These are phyloP conservation scores for Gossypium trilobum DNA, from an alignment of 441 rosid genomes.

Conservation along the genomic window DNA sequence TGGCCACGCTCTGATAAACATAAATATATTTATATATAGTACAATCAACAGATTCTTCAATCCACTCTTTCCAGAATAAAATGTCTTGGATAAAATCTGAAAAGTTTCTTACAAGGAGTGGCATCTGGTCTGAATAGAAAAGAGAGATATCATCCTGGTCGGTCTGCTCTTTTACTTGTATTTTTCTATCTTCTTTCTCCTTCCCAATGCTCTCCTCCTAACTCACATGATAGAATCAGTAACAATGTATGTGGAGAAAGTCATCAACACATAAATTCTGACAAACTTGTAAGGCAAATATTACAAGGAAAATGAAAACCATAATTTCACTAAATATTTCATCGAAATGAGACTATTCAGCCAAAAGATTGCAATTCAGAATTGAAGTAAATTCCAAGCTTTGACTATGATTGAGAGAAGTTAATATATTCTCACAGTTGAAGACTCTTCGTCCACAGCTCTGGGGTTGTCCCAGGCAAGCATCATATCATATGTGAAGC, in stretches of 20 bases:
- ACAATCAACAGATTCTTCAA: neutral
- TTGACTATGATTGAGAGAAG: neutral
- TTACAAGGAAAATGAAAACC: neutral
- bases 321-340: neutral
- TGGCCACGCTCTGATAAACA: neutral
- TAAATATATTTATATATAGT: neutral
- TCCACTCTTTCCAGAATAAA: neutral
- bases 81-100: neutral
- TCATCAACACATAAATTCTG: neutral
- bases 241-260: neutral
- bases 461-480: constrained; percentile 79
- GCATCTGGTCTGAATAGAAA: constrained; percentile 84
- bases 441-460: constrained; percentile 33
- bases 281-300: neutral
- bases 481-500: constrained; percentile 75
- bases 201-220: constrained; percentile 50
- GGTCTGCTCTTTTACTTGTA: constrained; percentile 20
- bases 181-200: constrained; percentile 54
- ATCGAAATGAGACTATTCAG: neutral
- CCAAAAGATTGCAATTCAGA: neutral
- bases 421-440: constrained; percentile 19
- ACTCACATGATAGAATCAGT: constrained; percentile 4
- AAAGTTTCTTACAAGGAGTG: constrained; percentile 63
- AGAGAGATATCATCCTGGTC: constrained; percentile 69
- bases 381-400: neutral